Evolutionary conservation across 768 basidiomycete genomes (phyloP).

Genomic region (Rhodotorula babjevae): DNA sequence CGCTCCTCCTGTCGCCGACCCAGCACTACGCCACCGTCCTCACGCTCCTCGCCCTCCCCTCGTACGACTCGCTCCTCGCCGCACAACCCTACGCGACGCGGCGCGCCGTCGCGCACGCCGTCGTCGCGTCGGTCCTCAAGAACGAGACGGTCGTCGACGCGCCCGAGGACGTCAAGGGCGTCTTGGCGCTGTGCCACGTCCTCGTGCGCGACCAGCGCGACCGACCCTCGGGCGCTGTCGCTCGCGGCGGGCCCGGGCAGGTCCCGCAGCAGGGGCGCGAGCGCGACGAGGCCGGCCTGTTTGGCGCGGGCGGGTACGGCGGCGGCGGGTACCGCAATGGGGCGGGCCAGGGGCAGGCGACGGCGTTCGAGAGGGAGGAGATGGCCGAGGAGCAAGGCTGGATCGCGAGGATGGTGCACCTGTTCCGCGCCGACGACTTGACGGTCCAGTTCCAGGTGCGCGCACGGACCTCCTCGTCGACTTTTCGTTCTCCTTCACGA

Average conservation of each 20-base stretch:
- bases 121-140: conserved; percentile 89
- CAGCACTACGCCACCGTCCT: conserved; percentile 94
- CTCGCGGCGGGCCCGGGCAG: conserved; percentile 38
- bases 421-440: conserved; percentile 82
- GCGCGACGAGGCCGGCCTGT: conserved; percentile 50
- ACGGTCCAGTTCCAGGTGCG: conserved; percentile 83
- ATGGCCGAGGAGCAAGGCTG: conserved; percentile 98
- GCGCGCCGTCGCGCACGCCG: conserved; percentile 85
- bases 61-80: conserved; percentile 73
- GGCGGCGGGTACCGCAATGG: conserved; percentile 47
- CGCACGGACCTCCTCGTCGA: neutral
- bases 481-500: neutral
- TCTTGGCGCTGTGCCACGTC: conserved; percentile 86
- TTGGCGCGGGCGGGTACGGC: conserved; percentile 41
- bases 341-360: conserved; percentile 51
- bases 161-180: conserved; percentile 88
- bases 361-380: conserved; percentile 66
- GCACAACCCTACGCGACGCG: conserved; percentile 86
- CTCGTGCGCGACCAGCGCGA: conserved; percentile 69
- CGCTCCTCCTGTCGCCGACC: conserved; percentile 86
- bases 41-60: conserved; percentile 91
- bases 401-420: conserved; percentile 95
- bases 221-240: conserved; percentile 31
- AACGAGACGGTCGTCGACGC: conserved; percentile 93
- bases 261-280: conserved; percentile 54